These are phyloP conservation scores for Yamadazyma nakazawae DNA, from an alignment of 805 yeast genomes.

Conservation along the genomic window DNA sequence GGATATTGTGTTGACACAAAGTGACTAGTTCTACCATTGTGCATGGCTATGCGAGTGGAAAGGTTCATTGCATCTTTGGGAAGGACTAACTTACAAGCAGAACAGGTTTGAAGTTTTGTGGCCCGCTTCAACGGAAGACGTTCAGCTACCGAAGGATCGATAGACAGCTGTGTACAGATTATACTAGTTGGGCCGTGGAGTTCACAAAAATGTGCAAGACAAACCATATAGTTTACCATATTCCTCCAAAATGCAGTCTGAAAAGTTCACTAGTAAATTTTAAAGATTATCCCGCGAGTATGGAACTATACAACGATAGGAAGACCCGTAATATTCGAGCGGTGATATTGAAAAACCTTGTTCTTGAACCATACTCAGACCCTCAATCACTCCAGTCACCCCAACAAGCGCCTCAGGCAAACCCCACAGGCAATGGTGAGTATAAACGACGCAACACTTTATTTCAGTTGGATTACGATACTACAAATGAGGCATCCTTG, in stretches of 20 bases:
- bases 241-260: not conserved
- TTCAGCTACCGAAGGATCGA: slow-evolving; percentile 16
- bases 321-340: slow-evolving; percentile 12
- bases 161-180: slow-evolving; percentile 53
- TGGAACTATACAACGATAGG: slow-evolving; percentile 8
- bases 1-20: slow-evolving; percentile 64
- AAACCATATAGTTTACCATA: slow-evolving; percentile 43
- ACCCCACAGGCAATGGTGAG: not conserved
- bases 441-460: slow-evolving; percentile 3
- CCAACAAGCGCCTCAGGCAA: not conserved
- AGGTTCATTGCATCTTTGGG: slow-evolving; percentile 33
- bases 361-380: not conserved
- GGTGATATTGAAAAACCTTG: slow-evolving; percentile 3
- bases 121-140: slow-evolving; percentile 35
- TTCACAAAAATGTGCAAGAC: slow-evolving; percentile 75
- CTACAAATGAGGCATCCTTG: not conserved
- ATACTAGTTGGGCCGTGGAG: slow-evolving; percentile 71
- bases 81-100: slow-evolving; percentile 55
- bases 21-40: slow-evolving; percentile 11
- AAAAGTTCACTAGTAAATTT: not conserved
- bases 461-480: slow-evolving; percentile 1
- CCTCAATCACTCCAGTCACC: no score
- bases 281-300: not conserved
- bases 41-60: slow-evolving; percentile 21
- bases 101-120: slow-evolving; percentile 47